Percentiles rank a stretch among this genome's conserved stretches.
These are phyloP conservation scores for Xylariaceae sp. DNA, from an alignment of 2,329 filamentous ascomycete species.

Conservation along the genomic window DNA sequence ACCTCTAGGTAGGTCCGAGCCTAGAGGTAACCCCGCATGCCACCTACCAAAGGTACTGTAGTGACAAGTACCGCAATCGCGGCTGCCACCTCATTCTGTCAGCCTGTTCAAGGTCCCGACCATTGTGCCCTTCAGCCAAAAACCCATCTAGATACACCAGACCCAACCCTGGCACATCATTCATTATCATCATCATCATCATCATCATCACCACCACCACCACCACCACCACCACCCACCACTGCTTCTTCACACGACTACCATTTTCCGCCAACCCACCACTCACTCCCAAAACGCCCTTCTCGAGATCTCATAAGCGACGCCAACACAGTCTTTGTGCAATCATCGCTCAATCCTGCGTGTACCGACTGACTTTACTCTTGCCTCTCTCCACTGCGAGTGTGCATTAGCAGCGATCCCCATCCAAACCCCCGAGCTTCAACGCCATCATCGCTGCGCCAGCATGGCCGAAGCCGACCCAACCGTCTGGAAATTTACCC, in stretches of 20 bases:
- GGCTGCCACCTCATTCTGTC: constrained; percentile 16
- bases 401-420: constrained; percentile 17
- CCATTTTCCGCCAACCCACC: too few species aligned
- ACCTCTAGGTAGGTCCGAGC: too few species aligned
- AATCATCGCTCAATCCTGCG: constrained; percentile 11
- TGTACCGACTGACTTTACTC: too few species aligned
- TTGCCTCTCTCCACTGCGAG: constrained; percentile 7
- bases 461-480: constrained; percentile 22
- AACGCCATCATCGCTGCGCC: constrained; percentile 6
- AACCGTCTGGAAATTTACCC: constrained; percentile 23
- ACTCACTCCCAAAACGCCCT: not conserved
- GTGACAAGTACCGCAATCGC: constrained; percentile 5
- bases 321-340: constrained; percentile 4
- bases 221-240: constrained; percentile 17
- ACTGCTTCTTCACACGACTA: constrained; percentile 9
- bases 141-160: constrained; percentile 13
- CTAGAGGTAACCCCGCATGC: too few species aligned
- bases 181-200: constrained; percentile 9
- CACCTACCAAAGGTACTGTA: too few species aligned
- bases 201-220: constrained; percentile 11
- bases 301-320: too few species aligned
- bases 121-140: constrained; percentile 15
- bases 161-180: constrained; percentile 20
- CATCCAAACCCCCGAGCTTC: constrained; percentile 14
- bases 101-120: too few species aligned